Conservation (phyloP, 257 asterid species). For the Primulina eburnea region DNA sequence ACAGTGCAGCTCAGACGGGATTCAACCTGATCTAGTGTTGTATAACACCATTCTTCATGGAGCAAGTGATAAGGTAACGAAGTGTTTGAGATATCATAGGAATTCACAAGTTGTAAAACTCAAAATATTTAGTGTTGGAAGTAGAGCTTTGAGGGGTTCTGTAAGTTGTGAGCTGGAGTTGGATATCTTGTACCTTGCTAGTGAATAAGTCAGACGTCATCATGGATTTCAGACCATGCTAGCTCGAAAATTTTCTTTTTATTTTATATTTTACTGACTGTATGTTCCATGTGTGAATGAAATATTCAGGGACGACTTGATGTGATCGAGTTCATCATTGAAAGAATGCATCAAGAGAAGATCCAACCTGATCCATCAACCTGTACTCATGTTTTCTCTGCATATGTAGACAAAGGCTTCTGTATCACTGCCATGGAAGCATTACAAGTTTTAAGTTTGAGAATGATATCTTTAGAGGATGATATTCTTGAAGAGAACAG, state of each 20-base stretch:
- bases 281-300: slow-evolving; percentile 19
- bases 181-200: background rate
- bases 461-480: slow-evolving; percentile 66
- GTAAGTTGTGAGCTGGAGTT: background rate
- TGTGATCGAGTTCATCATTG: slow-evolving; percentile 64
- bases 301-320: slow-evolving; percentile 67
- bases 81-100: background rate
- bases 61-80: slow-evolving; percentile 62
- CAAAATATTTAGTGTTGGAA: background rate
- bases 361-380: slow-evolving; percentile 80
- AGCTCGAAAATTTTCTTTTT: background rate
- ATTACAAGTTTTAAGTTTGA: slow-evolving; percentile 69
- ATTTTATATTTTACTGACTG: background rate
- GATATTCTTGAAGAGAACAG: slow-evolving; percentile 43
- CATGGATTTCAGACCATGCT: background rate
- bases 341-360: slow-evolving; percentile 65
- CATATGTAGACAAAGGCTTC: slow-evolving; percentile 52
- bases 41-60: slow-evolving; percentile 65
- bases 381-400: slow-evolving; percentile 62
- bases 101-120: background rate
- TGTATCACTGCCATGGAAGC: slow-evolving; percentile 81
- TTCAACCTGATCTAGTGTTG: slow-evolving; percentile 51
- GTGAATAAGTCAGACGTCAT: background rate
- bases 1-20: slow-evolving; percentile 48
- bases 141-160: slow-evolving; percentile 12